Percentiles rank a stretch among this genome's conserved stretches.
These are phyloP conservation scores for Trichocomaceae sp. DNA, from an alignment of 2,329 filamentous ascomycete genomes.

Conservation along the genomic window DNA sequence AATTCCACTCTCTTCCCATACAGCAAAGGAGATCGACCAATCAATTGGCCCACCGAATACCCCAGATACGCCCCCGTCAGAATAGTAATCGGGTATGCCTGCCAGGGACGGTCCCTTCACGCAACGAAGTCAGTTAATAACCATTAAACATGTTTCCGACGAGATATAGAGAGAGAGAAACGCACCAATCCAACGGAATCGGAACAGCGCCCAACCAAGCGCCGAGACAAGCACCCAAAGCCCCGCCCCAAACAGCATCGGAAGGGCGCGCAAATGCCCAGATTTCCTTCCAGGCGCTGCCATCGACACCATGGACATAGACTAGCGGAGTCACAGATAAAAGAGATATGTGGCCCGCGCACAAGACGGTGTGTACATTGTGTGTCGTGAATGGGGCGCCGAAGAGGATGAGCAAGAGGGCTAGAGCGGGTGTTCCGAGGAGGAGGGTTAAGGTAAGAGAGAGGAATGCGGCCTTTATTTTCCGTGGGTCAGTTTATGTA, in stretches of 20 bases:
- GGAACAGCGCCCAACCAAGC: slow-evolving; percentile 92
- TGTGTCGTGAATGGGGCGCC: slow-evolving; percentile 86
- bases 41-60: slow-evolving; percentile 55
- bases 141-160: background rate
- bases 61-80: slow-evolving; percentile 75
- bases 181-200: slow-evolving; percentile 85
- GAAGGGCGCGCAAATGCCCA: slow-evolving; percentile 64
- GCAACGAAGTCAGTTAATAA: background rate
- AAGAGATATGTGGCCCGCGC: slow-evolving; percentile 72
- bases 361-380: slow-evolving; percentile 67
- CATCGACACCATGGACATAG: slow-evolving; percentile 77
- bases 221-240: slow-evolving; percentile 70
- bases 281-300: slow-evolving; percentile 60
- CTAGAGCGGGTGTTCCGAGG: slow-evolving; percentile 52
- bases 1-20: slow-evolving; percentile 16
- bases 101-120: slow-evolving; percentile 86
- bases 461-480: slow-evolving; percentile 63
- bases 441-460: slow-evolving; percentile 52
- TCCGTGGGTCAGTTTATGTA: too few relatives aligned
- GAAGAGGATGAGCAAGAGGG: slow-evolving; percentile 69
- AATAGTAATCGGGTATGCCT: slow-evolving; percentile 94
- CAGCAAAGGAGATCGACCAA: slow-evolving; percentile 23
- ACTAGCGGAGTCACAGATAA: slow-evolving; percentile 73
- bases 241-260: slow-evolving; percentile 77
- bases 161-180: slow-evolving; percentile 13